Conservation (phyloP, 495 filamentous ascomycete genomes). For the Penicillium flavigenum region DNA sequence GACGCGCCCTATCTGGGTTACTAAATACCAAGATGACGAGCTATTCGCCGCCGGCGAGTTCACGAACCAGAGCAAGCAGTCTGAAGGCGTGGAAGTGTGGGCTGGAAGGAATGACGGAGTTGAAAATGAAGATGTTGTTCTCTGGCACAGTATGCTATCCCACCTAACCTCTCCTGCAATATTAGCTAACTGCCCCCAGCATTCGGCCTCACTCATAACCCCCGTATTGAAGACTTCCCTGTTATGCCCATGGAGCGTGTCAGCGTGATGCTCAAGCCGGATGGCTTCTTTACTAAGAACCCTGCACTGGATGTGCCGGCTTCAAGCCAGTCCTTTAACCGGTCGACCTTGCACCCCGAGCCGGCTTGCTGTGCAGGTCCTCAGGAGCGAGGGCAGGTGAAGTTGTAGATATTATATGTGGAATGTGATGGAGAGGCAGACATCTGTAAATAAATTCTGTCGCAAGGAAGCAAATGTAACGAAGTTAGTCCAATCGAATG, state of each 20-base stretch:
- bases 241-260: constrained; percentile 59
- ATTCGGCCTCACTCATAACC: constrained; percentile 62
- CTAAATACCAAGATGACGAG: constrained; percentile 74
- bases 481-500: not conserved
- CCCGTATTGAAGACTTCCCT: constrained; percentile 62
- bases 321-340: constrained; percentile 39
- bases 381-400: constrained; percentile 31
- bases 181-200: constrained; percentile 29
- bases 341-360: constrained; percentile 41
- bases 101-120: constrained; percentile 47
- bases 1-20: constrained; percentile 80
- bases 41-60: constrained; percentile 81
- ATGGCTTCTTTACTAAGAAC: constrained; percentile 74
- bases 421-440: too few relatives aligned
- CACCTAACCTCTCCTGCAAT: not conserved
- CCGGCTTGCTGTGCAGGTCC: constrained; percentile 33
- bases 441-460: not conserved
- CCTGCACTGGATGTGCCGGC: constrained; percentile 67
- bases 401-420: constrained; percentile 25
- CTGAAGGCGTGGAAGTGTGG: constrained; percentile 45
- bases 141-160: constrained; percentile 46
- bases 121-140: constrained; percentile 47
- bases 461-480: not conserved
- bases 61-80: constrained; percentile 78
- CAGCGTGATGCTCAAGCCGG: constrained; percentile 63